A percentile compares a stretch with the other conserved stretches of the same genome.
Evolutionary conservation across 441 rosid genomes (phyloP).

Genomic region (Pelargonium myrrhifolium): DNA sequence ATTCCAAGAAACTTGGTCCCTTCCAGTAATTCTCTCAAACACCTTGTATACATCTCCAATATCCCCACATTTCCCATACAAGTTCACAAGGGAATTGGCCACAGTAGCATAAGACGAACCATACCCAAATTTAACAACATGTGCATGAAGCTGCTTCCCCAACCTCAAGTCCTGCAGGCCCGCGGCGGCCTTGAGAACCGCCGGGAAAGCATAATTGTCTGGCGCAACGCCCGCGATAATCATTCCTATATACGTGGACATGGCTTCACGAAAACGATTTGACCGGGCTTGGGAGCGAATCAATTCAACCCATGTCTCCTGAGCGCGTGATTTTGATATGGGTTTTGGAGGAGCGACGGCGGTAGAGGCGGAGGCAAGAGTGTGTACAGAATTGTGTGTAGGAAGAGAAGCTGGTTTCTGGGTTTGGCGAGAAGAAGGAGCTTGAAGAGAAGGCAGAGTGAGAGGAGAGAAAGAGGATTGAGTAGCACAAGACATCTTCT

Average conservation of each 20-base stretch:
- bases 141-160: constrained; percentile 72
- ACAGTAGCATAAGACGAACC: constrained; percentile 38
- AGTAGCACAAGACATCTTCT: constrained; percentile 1
- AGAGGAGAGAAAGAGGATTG: constrained; percentile 1
- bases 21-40: constrained; percentile 68
- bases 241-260: constrained; percentile 56
- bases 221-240: constrained; percentile 40
- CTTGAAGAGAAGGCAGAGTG: constrained; percentile 19
- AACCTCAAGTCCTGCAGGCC: constrained; percentile 45
- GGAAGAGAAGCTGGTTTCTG: neutral
- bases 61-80: constrained; percentile 61
- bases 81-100: constrained; percentile 62
- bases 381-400: too few relatives aligned
- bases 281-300: constrained; percentile 52
- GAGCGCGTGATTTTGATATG: constrained; percentile 24
- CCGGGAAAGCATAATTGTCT: constrained; percentile 69
- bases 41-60: constrained; percentile 41
- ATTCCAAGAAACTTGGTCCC: constrained; percentile 88
- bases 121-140: constrained; percentile 62
- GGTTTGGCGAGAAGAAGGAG: constrained; percentile 5
- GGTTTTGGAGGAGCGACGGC: constrained; percentile 21
- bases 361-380: constrained; percentile 10
- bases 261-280: constrained; percentile 53
- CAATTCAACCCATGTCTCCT: constrained; percentile 53
- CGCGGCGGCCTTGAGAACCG: constrained; percentile 55